Base-by-base conservation (phyloP, 2,329 filamentous ascomycete species). In the Allantophomopsis lycopodina region DNA sequence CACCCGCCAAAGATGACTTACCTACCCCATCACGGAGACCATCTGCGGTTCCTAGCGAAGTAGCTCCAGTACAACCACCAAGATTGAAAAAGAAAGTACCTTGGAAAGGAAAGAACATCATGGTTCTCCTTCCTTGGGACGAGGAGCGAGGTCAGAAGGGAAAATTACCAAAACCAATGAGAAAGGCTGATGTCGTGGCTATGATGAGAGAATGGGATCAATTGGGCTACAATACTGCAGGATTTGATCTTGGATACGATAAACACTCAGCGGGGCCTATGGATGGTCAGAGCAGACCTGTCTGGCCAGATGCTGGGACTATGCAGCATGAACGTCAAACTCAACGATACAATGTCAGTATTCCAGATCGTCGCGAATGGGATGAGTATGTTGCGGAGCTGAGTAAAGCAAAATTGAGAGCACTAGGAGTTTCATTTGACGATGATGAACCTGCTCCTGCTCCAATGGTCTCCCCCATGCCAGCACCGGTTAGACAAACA, bases 351-450 rank as follows among this genome's bases (percentile, higher is more conserved):
- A 68, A 65, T 40, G 79, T 91, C 30, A 69, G 69, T 17, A 67
- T 91, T 43, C 82, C 84, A 2, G 50, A 62, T 55, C 38, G 15
- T 20, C 31, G 39, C 52, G 52, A 74, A 50, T 84, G 80, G 79
- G 81, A 85, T 52, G 68, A 76, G 18, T 94, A 96, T 58, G 82
- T 88, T 42, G 73, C 82, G 40, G 79, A 82, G 48, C 65, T 96
- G 30, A 78, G 84, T 49, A 91, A 98, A 62, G 86, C 89, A 44
- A 98, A 95, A 62, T 68, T 98, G 39, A 79, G 87, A 44, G 88
- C 89, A 38, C 69, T 98, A 40, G 91, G 91, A 47, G 91, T 96
- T 11, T 87, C 77, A 14, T 70, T 84, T 44, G 83, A 78, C 30
- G 77, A 81, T 37, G 80, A 86, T 5, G 84, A 91, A 38, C 62